phyloP scores from a whole-genome alignment of 2,329 filamentous ascomycete genomes.

The Fusarium floridanum region DNA sequence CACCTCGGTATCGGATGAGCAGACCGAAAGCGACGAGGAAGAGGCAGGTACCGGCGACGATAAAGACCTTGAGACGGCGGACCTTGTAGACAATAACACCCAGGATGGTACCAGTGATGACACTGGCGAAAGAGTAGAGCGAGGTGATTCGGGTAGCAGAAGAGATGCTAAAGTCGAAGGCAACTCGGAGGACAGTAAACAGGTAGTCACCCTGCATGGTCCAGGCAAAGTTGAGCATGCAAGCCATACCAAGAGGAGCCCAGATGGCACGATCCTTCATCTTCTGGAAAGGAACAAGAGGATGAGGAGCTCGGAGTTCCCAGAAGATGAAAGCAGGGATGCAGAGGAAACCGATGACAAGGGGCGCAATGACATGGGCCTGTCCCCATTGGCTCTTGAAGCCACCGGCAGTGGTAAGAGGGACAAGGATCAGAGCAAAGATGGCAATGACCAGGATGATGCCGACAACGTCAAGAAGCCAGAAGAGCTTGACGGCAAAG shows the following conservation, averaged over 20 bases:
- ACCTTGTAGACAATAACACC: constrained; percentile 69
- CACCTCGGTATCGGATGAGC: constrained; percentile 73
- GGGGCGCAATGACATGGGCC: constrained; percentile 57
- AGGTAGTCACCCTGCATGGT: constrained; percentile 74
- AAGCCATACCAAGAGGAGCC: constrained; percentile 71
- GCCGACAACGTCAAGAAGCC: constrained; percentile 60
- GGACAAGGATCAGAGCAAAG: constrained; percentile 60
- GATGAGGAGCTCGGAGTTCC: constrained; percentile 61
- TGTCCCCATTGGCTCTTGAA: constrained; percentile 53
- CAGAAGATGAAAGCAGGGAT: constrained; percentile 65
- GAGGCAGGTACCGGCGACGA: constrained; percentile 69
- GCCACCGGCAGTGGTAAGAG: constrained; percentile 61
- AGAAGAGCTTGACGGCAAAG: constrained; percentile 58
- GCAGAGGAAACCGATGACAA: constrained; percentile 60
- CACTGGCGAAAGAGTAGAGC: constrained; percentile 69
- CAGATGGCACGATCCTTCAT: constrained; percentile 75
- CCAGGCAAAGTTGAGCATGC: constrained; percentile 70
- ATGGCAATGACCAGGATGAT: constrained; percentile 61
- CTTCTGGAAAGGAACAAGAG: constrained; percentile 71
- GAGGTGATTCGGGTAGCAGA: constrained; percentile 70
- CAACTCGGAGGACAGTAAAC: constrained; percentile 72
- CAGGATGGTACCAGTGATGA: constrained; percentile 68
- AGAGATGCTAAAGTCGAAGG: constrained; percentile 69
- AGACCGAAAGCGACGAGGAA: constrained; percentile 76
- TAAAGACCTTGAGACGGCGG: constrained; percentile 73